Conservation (phyloP, 768 basidiomycete species). For the Fistulinella prunicolor region DNA sequence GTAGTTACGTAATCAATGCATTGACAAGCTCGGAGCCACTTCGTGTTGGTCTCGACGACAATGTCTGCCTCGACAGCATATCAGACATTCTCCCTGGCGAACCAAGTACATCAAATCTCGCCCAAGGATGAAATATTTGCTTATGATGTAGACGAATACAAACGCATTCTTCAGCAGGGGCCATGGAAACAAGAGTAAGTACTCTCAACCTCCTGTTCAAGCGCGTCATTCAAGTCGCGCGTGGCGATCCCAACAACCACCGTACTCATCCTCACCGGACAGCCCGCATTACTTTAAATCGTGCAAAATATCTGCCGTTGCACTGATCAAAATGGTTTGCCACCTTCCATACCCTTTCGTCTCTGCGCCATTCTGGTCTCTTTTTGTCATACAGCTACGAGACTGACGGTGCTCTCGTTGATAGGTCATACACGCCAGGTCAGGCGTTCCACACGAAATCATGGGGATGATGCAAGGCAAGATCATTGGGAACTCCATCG, state of each 20-base stretch:
- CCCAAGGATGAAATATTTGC: constrained; percentile 79
- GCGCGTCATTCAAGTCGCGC: no score
- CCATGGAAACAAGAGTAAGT: constrained; percentile 90
- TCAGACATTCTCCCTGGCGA: constrained; percentile 69
- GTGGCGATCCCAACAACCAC: neutral
- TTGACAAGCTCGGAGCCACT: no score
- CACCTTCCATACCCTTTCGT: neutral
- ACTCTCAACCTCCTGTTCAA: constrained; percentile 3
- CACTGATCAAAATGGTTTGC: constrained; percentile 89
- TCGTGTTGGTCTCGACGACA: no score
- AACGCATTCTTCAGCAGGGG: constrained; percentile 57
- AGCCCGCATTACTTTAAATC: constrained; percentile 82
- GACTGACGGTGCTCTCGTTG: neutral
- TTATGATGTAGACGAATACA: constrained; percentile 69
- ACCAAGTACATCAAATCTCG: constrained; percentile 67
- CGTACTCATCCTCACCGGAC: constrained; percentile 2
- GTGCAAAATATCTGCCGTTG: constrained; percentile 94
- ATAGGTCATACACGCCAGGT: constrained; percentile 97
- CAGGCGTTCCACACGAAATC: constrained; percentile 96
- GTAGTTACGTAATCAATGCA: no score
- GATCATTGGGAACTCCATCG: constrained; percentile 71
- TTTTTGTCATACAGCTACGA: no score
- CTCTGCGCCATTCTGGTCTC: no score
- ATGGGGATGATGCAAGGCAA: constrained; percentile 99
- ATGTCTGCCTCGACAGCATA: constrained; percentile 57